Evolutionary conservation across 1,139 yeast genomes (phyloP).

Genomic region (Scheffersomyces titani): DNA sequence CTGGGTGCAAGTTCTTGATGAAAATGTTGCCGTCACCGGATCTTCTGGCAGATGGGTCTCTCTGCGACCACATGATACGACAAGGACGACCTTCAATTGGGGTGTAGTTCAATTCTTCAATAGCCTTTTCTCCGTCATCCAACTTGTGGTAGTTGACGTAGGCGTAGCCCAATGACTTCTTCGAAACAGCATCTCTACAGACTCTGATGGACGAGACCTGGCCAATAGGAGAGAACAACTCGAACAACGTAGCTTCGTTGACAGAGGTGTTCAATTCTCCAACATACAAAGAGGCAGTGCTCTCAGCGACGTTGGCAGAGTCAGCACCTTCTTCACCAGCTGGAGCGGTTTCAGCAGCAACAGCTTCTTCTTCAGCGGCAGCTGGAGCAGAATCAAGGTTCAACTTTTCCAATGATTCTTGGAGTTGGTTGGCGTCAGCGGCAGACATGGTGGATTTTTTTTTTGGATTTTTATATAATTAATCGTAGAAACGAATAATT

Average conservation of each 20-base stretch:
- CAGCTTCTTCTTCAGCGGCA: slow-evolving; percentile 25
- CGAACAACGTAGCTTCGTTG: slow-evolving; percentile 93
- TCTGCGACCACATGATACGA: slow-evolving; percentile 99
- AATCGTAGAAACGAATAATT: background rate
- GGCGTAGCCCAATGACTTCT: slow-evolving; percentile 97
- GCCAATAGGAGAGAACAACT: slow-evolving; percentile 92
- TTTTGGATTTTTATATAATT: slow-evolving; percentile 12
- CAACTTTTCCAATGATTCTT: slow-evolving; percentile 60
- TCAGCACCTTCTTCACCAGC: slow-evolving; percentile 33
- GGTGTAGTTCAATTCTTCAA: slow-evolving; percentile 93
- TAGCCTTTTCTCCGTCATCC: slow-evolving; percentile 91
- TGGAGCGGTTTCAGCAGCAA: slow-evolving; percentile 17
- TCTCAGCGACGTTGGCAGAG: slow-evolving; percentile 43
- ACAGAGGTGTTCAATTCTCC: slow-evolving; percentile 95
- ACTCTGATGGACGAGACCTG: slow-evolving; percentile 97
- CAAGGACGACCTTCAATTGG: slow-evolving; percentile 95
- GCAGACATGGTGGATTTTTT: slow-evolving; percentile 41
- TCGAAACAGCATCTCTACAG: slow-evolving; percentile 97
- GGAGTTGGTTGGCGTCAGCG: slow-evolving; percentile 50
- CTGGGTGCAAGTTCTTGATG: slow-evolving; percentile 98
- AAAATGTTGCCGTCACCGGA: slow-evolving; percentile 96
- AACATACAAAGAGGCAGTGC: slow-evolving; percentile 89
- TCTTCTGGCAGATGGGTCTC: slow-evolving; percentile 96
- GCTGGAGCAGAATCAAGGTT: slow-evolving; percentile 38
- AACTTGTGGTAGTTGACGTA: slow-evolving; percentile 93